phyloP scores from a whole-genome alignment of 768 basidiomycete species.

The Tulasnella sp. region DNA sequence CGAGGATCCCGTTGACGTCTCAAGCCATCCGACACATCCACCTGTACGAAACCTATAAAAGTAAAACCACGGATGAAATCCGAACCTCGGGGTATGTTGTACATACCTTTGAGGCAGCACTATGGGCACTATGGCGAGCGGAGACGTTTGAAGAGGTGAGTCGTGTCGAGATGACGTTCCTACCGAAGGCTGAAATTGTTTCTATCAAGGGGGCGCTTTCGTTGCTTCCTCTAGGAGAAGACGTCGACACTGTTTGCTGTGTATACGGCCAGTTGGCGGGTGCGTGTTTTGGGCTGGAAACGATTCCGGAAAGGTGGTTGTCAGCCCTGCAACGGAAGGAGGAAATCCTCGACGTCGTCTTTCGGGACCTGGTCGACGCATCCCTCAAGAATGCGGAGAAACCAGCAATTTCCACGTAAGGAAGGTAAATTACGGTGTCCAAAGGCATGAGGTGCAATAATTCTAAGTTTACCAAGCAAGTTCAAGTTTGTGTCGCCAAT shows the following conservation, averaged over 20 bases:
- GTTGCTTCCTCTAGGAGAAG: slow-evolving; percentile 14
- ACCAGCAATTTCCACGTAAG: no score
- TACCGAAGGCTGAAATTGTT: background rate
- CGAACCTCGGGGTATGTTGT: slow-evolving; percentile 17
- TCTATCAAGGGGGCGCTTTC: slow-evolving; percentile 13
- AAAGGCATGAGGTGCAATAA: no score
- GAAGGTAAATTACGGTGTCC: no score
- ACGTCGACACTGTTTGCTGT: slow-evolving; percentile 18
- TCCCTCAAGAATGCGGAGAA: no score
- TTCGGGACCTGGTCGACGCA: background rate
- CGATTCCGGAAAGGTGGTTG: slow-evolving; percentile 16
- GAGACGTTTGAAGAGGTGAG: slow-evolving; percentile 17
- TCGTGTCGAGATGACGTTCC: background rate
- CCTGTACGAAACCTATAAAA: slow-evolving; percentile 10
- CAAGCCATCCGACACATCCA: background rate
- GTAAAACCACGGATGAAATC: slow-evolving; percentile 7
- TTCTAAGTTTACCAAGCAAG: no score
- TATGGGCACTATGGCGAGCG: slow-evolving; percentile 15
- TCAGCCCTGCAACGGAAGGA: slow-evolving; percentile 7
- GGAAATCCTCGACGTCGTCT: slow-evolving; percentile 3
- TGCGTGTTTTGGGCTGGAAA: slow-evolving; percentile 14
- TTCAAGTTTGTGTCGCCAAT: no score
- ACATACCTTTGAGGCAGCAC: slow-evolving; percentile 18
- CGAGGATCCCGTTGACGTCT: background rate
- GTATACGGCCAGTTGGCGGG: slow-evolving; percentile 18